Evolutionary conservation across 2,329 filamentous ascomycete species (phyloP).

Genomic region (Acarospora socialis): DNA sequence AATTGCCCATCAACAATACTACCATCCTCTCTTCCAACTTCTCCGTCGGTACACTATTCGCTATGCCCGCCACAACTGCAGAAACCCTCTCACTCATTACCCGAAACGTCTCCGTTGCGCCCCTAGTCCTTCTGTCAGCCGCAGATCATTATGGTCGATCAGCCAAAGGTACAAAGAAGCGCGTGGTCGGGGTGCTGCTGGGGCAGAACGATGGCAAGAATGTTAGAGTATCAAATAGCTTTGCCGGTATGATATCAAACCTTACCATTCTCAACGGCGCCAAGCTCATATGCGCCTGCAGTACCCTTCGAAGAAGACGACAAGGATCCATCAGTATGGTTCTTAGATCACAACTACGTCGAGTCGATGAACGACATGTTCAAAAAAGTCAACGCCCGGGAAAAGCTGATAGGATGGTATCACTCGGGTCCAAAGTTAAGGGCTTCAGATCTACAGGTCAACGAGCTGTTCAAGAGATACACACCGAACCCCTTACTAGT

Average conservation of each 20-base stretch:
- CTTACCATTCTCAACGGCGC: constrained; percentile 10
- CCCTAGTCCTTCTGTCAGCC: constrained; percentile 89
- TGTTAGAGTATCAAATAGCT: constrained; percentile 96
- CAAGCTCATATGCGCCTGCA: constrained; percentile 26
- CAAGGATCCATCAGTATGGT: constrained; percentile 97
- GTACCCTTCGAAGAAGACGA: constrained; percentile 98
- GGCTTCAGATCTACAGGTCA: constrained; percentile 95
- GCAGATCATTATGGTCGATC: constrained; percentile 97
- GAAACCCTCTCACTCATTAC: constrained; percentile 92
- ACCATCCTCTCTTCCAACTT: too few relatives aligned
- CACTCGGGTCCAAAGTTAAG: constrained; percentile 94
- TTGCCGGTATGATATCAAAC: constrained; percentile 56
- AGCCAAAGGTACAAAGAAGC: constrained; percentile 71
- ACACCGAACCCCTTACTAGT: constrained; percentile 91
- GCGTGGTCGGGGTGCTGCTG: constrained; percentile 86
- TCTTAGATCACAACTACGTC: constrained; percentile 97
- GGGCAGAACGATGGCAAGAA: constrained; percentile 94
- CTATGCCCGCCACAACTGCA: constrained; percentile 91
- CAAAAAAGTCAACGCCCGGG: constrained; percentile 97
- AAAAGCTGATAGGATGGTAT: constrained; percentile 99
- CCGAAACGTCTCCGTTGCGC: constrained; percentile 90
- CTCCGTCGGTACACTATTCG: constrained; percentile 25
- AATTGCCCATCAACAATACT: too few relatives aligned
- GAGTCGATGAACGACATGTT: constrained; percentile 99
- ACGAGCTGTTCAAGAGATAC: constrained; percentile 98